Percentiles rank a stretch among this genome's conserved stretches.
phyloP scores from a whole-genome alignment of 495 filamentous ascomycete genomes.

The Margaritispora aquatica region DNA sequence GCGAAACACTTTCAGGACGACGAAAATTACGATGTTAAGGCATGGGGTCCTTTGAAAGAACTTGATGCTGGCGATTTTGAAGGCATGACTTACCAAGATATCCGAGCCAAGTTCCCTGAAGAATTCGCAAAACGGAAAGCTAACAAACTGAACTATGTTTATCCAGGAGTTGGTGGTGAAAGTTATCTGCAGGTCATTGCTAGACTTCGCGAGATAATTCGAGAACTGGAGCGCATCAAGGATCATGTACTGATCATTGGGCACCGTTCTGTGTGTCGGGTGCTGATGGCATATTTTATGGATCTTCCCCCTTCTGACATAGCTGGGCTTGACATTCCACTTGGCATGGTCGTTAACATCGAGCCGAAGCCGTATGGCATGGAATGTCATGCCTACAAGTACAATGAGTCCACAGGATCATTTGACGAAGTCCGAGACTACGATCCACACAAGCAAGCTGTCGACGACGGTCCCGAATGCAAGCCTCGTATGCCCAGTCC shows the following conservation, averaged over 20 bases:
- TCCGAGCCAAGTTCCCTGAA: conserved; percentile 62
- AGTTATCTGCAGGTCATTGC: conserved; percentile 97
- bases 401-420: conserved; percentile 67
- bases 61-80: conserved; percentile 89
- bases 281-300: conserved; percentile 93
- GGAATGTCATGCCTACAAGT: conserved; percentile 89
- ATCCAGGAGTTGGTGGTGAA: conserved; percentile 92
- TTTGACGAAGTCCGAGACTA: conserved; percentile 80
- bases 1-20: conserved; percentile 81
- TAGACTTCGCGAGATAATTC: conserved; percentile 88
- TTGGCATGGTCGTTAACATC: conserved; percentile 87
- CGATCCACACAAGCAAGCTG: conserved; percentile 38
- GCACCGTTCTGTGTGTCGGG: conserved; percentile 83
- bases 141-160: conserved; percentile 89
- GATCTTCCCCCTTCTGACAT: conserved; percentile 85
- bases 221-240: conserved; percentile 93
- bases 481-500: not conserved
- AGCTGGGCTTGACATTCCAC: conserved; percentile 83
- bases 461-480: not conserved
- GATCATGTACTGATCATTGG: conserved; percentile 89
- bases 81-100: conserved; percentile 90
- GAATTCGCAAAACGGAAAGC: conserved; percentile 68
- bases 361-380: conserved; percentile 98
- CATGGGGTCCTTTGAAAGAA: conserved; percentile 98
- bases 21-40: conserved; percentile 95